Evolutionary conservation across 1,139 yeast species (phyloP).

Genomic region (Suhomyces chickasaworum): DNA sequence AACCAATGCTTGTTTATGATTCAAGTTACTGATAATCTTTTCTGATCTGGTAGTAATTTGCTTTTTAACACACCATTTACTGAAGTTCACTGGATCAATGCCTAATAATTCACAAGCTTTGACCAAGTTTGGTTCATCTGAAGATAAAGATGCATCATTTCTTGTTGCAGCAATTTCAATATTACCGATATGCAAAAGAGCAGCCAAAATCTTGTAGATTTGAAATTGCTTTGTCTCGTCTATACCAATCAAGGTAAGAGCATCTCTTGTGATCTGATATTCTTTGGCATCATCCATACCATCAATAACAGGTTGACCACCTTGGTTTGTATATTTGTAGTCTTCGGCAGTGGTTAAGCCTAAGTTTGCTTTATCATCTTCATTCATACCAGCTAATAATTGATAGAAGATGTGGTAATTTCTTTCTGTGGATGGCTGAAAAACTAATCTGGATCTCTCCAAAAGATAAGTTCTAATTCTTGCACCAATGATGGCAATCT

Average conservation of each 20-base stretch:
- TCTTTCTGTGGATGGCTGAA: slow-evolving; percentile 86
- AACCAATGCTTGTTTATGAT: slow-evolving; percentile 81
- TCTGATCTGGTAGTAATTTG: slow-evolving; percentile 93
- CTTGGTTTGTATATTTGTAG: slow-evolving; percentile 86
- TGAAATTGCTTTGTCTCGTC: slow-evolving; percentile 57
- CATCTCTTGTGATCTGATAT: slow-evolving; percentile 71
- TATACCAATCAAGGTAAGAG: slow-evolving; percentile 80
- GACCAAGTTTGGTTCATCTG: slow-evolving; percentile 83
- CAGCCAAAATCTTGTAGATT: slow-evolving; percentile 81
- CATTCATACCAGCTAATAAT: slow-evolving; percentile 73
- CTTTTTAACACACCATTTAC: slow-evolving; percentile 92
- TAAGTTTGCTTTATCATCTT: slow-evolving; percentile 57
- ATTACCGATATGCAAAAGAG: slow-evolving; percentile 90
- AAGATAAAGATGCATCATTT: slow-evolving; percentile 76
- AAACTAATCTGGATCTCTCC: slow-evolving; percentile 92
- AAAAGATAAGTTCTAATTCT: slow-evolving; percentile 87
- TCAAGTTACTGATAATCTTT: slow-evolving; percentile 82
- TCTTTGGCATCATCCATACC: slow-evolving; percentile 85
- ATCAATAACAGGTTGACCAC: slow-evolving; percentile 71
- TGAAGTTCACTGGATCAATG: slow-evolving; percentile 68
- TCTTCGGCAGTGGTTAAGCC: slow-evolving; percentile 67
- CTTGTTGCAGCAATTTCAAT: slow-evolving; percentile 85
- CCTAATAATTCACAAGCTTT: slow-evolving; percentile 88
- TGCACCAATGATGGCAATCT: slow-evolving; percentile 87
- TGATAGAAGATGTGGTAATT: slow-evolving; percentile 97